A percentile compares a stretch with the other conserved stretches of the same genome.
These are phyloP conservation scores for Cryptosporidium ubiquitum DNA, from an alignment of 169 alveolate genomes.

Conservation along the genomic window DNA sequence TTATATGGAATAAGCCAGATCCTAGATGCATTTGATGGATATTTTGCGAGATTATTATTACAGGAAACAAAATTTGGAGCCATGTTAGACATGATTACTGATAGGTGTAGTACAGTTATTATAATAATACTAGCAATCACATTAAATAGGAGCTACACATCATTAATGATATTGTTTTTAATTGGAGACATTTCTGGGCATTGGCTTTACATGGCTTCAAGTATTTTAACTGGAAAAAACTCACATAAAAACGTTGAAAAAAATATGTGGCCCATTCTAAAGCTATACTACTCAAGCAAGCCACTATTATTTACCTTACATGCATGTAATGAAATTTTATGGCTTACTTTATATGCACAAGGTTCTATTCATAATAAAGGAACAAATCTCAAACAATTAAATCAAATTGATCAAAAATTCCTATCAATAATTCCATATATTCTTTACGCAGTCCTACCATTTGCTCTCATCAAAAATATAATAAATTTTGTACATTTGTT, in stretches of 20 bases:
- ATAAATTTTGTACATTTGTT: conserved; percentile 33
- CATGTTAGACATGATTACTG: conserved; percentile 62
- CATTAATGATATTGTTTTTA: neutral
- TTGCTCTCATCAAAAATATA: conserved; percentile 20
- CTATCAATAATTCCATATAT: neutral
- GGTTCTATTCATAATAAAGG: neutral
- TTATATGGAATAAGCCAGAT: conserved; percentile 47
- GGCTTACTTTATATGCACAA: conserved; percentile 9
- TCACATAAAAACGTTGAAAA: conserved; percentile 25
- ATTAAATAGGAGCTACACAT: neutral
- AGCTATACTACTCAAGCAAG: conserved; percentile 45
- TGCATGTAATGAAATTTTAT: conserved; percentile 55
- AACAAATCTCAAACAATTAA: neutral
- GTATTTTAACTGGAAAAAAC: neutral
- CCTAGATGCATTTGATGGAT: conserved; percentile 62
- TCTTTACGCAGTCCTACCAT: neutral
- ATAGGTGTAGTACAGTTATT: conserved; percentile 56
- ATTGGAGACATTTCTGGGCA: conserved; percentile 58
- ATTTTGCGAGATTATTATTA: conserved; percentile 39
- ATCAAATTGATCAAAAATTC: neutral
- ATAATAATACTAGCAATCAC: conserved; percentile 15
- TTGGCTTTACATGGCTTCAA: conserved; percentile 64
- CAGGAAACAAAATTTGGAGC: conserved; percentile 71
- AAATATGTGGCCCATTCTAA: conserved; percentile 37
- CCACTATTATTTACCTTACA: conserved; percentile 36